phyloP scores from a whole-genome alignment of 495 filamentous ascomycete genomes.

The Tuber calosporum region DNA sequence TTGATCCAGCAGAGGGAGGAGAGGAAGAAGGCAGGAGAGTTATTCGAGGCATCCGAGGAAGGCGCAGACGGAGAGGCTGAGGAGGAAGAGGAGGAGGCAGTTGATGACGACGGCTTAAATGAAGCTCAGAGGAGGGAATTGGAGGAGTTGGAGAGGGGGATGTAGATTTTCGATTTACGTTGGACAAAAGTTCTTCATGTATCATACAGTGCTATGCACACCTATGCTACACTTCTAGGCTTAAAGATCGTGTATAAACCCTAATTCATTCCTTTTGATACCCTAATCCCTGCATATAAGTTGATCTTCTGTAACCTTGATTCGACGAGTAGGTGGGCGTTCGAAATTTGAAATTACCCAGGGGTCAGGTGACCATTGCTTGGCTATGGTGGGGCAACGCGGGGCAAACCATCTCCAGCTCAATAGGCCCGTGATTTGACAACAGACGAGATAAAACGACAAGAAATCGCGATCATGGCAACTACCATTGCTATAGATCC shows the following conservation, averaged over 20 bases:
- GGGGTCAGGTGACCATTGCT: not conserved
- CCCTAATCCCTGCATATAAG: not conserved
- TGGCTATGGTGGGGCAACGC: not conserved
- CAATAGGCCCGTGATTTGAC: not conserved
- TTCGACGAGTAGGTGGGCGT: not conserved
- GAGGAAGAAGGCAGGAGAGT: not conserved
- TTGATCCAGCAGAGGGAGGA: not conserved
- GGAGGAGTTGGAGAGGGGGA: not conserved
- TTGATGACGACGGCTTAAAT: not conserved
- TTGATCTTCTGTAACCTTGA: not conserved
- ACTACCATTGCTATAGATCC: slow-evolving; percentile 52
- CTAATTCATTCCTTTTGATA: not conserved
- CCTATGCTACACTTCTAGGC: not conserved
- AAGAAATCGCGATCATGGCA: slow-evolving; percentile 12
- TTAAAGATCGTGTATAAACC: not conserved
- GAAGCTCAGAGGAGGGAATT: not conserved
- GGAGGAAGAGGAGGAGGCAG: not conserved
- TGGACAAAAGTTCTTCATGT: not conserved
- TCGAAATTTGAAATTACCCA: not conserved
- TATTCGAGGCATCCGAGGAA: not conserved
- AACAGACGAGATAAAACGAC: not conserved
- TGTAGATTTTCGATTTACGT: not conserved
- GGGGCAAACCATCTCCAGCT: not conserved
- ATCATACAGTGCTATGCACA: not conserved
- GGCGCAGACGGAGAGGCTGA: not conserved